Percentiles rank a stretch among this genome's conserved stretches.
These are phyloP conservation scores for Taxillus chinensis DNA, from an alignment of 164 flowering plant species.

Conservation along the genomic window DNA sequence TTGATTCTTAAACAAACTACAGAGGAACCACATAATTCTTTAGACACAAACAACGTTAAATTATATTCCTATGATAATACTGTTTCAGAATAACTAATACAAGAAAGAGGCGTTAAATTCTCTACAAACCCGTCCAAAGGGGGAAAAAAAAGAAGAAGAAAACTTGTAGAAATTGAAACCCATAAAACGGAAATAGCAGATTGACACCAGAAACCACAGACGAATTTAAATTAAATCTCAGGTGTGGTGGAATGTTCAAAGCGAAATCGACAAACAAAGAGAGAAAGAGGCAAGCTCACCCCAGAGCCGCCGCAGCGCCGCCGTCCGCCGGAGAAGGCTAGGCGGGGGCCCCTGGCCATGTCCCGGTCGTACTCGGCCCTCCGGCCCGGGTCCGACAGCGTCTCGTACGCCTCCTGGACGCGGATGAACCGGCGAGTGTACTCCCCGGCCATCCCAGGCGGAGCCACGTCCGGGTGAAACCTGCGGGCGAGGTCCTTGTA, in stretches of 20 bases:
- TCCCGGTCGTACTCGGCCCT: constrained; percentile 69
- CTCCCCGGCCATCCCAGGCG: constrained; percentile 73
- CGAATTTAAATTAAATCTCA: no score
- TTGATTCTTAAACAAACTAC: no score
- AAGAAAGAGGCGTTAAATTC: no score
- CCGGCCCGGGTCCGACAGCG: constrained; percentile 62
- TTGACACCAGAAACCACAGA: no score
- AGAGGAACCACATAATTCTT: no score
- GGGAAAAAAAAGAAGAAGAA: no score
- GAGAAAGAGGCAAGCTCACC: constrained; percentile 22
- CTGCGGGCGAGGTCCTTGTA: constrained; percentile 74
- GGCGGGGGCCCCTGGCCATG: constrained; percentile 49
- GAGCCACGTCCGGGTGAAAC: constrained; percentile 92
- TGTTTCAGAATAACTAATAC: no score
- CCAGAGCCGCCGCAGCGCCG: constrained; percentile 19
- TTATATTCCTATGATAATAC: no score
- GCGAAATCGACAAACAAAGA: background rate
- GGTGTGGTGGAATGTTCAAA: background rate
- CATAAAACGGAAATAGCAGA: no score
- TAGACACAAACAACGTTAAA: no score
- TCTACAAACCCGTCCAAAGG: no score
- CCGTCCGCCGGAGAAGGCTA: constrained; percentile 60
- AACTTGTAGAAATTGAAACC: no score
- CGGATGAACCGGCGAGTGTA: constrained; percentile 61
- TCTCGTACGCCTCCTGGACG: constrained; percentile 94